Percentiles rank a stretch among this genome's conserved stretches.
These are phyloP conservation scores for Tetrapisispora namnaoensis DNA, from an alignment of 805 yeast species.

Conservation along the genomic window DNA sequence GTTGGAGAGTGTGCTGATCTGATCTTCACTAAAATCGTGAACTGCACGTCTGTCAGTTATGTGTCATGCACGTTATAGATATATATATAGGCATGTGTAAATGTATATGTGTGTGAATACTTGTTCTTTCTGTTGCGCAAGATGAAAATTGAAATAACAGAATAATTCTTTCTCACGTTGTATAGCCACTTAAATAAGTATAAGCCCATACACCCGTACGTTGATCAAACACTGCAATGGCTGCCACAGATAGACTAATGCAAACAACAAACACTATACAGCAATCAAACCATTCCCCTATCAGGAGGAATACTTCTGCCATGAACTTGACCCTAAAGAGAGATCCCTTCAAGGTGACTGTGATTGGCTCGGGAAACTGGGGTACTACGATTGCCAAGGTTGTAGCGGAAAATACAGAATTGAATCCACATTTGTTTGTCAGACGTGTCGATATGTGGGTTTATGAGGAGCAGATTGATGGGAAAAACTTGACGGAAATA, in stretches of 20 bases:
- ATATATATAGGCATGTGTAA: background rate
- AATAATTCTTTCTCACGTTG: no score
- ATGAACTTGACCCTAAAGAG: slow-evolving; percentile 5
- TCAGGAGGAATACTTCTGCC: slow-evolving; percentile 10
- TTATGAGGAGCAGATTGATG: slow-evolving; percentile 71
- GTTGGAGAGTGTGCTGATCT: no score
- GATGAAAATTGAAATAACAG: no score
- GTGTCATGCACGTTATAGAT: no score
- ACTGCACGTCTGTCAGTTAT: no score
- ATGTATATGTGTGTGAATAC: background rate
- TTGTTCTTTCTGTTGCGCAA: no score
- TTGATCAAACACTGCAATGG: slow-evolving; percentile 1
- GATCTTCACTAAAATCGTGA: no score
- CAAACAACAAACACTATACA: slow-evolving; percentile 18
- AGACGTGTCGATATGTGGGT: slow-evolving; percentile 92
- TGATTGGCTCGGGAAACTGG: slow-evolving; percentile 96
- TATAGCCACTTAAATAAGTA: no score
- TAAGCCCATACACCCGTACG: no score
- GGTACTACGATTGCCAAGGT: slow-evolving; percentile 96
- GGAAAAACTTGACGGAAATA: slow-evolving; percentile 74
- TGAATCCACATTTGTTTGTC: slow-evolving; percentile 62
- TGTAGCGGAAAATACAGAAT: slow-evolving; percentile 74
- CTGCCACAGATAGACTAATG: slow-evolving; percentile 22
- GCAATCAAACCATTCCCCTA: slow-evolving; percentile 11
- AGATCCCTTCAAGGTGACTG: slow-evolving; percentile 48